phyloP scores from a whole-genome alignment of 306 rosid genomes.

The Hippophae tibetana region DNA sequence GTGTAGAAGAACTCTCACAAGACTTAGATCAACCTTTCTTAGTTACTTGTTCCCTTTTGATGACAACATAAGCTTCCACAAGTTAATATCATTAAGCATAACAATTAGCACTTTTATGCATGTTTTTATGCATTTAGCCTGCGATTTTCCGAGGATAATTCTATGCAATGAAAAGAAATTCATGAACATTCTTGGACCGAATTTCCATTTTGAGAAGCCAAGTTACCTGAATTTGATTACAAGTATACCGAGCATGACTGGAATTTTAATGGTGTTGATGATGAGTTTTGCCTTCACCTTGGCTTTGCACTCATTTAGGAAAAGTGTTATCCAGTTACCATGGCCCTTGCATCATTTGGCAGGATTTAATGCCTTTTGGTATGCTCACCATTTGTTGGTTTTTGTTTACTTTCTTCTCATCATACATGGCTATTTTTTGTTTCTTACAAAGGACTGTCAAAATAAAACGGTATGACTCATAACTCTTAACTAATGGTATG shows the following conservation, averaged over 20 bases:
- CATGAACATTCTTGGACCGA: slow-evolving; percentile 35
- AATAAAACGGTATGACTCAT: slow-evolving; percentile 52
- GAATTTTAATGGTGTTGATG: slow-evolving; percentile 48
- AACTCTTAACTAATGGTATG: not conserved
- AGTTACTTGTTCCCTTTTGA: slow-evolving; percentile 66
- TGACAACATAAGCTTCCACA: slow-evolving; percentile 82
- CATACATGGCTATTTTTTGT: slow-evolving; percentile 59
- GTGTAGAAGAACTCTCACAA: slow-evolving; percentile 76
- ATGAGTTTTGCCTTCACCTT: slow-evolving; percentile 66
- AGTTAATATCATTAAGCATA: slow-evolving; percentile 47
- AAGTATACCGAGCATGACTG: slow-evolving; percentile 48
- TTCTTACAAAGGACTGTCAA: slow-evolving; percentile 47
- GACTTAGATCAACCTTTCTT: slow-evolving; percentile 51
- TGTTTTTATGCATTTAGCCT: slow-evolving; percentile 38
- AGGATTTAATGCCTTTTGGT: slow-evolving; percentile 92
- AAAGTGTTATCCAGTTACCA: slow-evolving; percentile 43
- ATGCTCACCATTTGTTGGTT: slow-evolving; percentile 78
- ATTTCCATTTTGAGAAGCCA: slow-evolving; percentile 46
- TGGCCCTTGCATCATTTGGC: slow-evolving; percentile 48
- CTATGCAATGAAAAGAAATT: slow-evolving; percentile 34
- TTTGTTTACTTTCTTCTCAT: slow-evolving; percentile 52
- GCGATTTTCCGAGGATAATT: slow-evolving; percentile 68
- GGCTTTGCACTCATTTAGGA: slow-evolving; percentile 67
- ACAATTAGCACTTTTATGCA: slow-evolving; percentile 48
- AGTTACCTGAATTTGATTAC: slow-evolving; percentile 27